Base-by-base conservation (phyloP, 1,139 yeast genomes). In the Yamadazyma spencermartinsiae region DNA sequence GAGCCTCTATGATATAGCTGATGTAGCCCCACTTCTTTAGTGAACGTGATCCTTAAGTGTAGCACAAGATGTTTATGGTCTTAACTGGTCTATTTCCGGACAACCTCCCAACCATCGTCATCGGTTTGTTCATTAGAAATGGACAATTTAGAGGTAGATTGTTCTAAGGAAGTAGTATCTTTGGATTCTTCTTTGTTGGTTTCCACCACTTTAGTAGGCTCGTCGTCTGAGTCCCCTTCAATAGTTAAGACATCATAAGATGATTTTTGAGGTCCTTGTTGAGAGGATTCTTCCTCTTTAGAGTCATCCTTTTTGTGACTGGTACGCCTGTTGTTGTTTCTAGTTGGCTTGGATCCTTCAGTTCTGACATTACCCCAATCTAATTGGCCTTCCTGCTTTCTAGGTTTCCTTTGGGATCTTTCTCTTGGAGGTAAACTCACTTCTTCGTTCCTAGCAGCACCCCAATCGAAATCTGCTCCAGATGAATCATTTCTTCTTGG, bases 171-270 rank as follows among this genome's bases (percentile, higher is more conserved):
- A 9, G 16, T 31, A 10, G 38, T 23, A 31, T 30, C 31, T 28
- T 28, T 28, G 6, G 31, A 12, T 16, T 28, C 31, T 28, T 28
- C 20, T 7, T 14, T 28, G 15, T 23, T 23, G 10, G 38, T 26
- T 33, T 38, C 17, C 9, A 24, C 29, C 30, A 32, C 39, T 19
- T 41, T 43, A 35, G 36, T 36, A 36, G 63, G 74, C 37, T 79
- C 85, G 4, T 79, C 86, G 15, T 81, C 88, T 25, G 76, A 86
- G 11, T 61, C 72, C 30, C 39, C 44, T 37, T 83, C 90, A 41
- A 72, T 68, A 38, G 79, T 72, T 60, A 88, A 74, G 29, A 86
- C 87, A 45, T 81, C 77, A 58, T 74, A 88, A 19, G 75, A 63
- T 13, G 88, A 80, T 58, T 77, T 76, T 55, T 75, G 76, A 37